Conservation (phyloP, 2,329 filamentous ascomycete genomes). For the Alternaria ventricosa region DNA sequence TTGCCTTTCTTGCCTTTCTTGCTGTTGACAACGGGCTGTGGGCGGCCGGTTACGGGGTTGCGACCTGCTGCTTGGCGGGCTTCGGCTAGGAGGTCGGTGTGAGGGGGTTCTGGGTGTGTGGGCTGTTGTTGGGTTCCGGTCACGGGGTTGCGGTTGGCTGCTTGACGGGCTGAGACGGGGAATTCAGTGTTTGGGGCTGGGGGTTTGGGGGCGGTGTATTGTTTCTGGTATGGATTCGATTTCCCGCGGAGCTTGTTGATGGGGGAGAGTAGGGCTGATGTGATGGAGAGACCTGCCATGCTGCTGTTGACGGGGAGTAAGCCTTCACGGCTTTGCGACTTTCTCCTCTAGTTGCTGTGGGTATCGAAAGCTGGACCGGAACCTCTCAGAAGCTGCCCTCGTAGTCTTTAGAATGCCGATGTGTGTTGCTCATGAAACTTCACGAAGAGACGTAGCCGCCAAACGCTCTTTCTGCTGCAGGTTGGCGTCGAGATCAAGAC, state of each 20-base stretch:
- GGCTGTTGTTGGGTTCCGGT: slow-evolving; percentile 17
- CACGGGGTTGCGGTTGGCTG: slow-evolving; percentile 23
- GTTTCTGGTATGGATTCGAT: slow-evolving; percentile 9
- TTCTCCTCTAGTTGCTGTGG: neutral
- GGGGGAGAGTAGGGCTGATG: neutral
- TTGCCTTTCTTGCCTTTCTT: neutral
- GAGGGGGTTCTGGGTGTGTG: neutral
- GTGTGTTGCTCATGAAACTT: neutral
- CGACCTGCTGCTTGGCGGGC: neutral
- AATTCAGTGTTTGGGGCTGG: slow-evolving; percentile 4
- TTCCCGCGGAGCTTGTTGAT: slow-evolving; percentile 10
- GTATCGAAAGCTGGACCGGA: neutral
- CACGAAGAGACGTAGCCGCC: neutral
- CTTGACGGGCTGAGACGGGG: slow-evolving; percentile 29
- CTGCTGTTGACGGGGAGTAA: neutral
- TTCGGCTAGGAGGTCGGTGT: neutral
- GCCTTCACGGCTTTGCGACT: neutral
- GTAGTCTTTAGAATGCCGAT: neutral
- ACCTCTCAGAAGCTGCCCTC: neutral
- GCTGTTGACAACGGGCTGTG: neutral
- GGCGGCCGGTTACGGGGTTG: neutral
- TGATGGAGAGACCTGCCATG: slow-evolving; percentile 4
- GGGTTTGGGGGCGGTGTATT: neutral
- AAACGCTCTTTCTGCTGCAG: neutral
- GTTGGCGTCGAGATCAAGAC: neutral